phyloP scores from a whole-genome alignment of 768 basidiomycete genomes.

The Kwoniella bestiolae region DNA sequence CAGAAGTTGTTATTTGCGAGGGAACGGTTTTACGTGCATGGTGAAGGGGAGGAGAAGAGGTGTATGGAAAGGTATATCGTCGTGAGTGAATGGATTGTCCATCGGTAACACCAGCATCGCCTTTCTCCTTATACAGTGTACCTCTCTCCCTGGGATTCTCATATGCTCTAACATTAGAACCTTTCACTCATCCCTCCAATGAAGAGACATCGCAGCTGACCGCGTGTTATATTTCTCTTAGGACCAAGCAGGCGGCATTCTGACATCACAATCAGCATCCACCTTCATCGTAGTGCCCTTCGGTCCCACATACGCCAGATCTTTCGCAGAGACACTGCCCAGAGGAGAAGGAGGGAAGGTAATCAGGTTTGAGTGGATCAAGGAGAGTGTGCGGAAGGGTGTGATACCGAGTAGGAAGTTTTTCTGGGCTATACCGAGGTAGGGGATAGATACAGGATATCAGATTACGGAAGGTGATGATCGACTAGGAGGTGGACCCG shows the following conservation, averaged over 20 bases:
- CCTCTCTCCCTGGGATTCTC: too few relatives aligned
- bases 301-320: neutral
- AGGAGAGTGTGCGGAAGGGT: neutral
- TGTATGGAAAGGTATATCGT: neutral
- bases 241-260: neutral
- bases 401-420: neutral
- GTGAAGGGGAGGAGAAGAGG: neutral
- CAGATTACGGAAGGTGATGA: too few relatives aligned
- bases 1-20: neutral
- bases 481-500: too few relatives aligned
- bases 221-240: neutral
- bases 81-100: neutral
- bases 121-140: too few relatives aligned
- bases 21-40: neutral
- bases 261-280: too few relatives aligned
- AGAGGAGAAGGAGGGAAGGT: neutral
- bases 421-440: constrained; percentile 2
- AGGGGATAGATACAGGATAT: neutral
- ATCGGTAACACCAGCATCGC: too few relatives aligned
- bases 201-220: neutral
- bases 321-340: neutral
- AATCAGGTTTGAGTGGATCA: neutral
- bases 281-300: neutral
- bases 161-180: too few relatives aligned
- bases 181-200: too few relatives aligned